A percentile compares a stretch with the other conserved stretches of the same genome.
phyloP scores from a whole-genome alignment of 345 rosid genomes.

The Syzygium aqueum region DNA sequence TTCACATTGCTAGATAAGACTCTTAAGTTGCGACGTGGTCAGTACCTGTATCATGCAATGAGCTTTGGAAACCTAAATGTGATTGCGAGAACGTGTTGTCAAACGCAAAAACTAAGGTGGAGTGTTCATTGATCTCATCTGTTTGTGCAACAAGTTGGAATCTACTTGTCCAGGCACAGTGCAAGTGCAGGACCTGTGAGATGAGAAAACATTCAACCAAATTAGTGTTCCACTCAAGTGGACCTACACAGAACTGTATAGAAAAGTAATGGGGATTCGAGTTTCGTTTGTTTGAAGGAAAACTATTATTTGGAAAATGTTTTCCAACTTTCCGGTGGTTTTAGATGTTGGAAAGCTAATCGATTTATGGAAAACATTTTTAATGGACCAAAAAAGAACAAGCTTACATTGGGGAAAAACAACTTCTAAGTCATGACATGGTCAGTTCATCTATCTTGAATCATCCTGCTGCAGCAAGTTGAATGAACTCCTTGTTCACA shows the following conservation, averaged over 20 bases:
- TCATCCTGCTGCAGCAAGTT: not conserved
- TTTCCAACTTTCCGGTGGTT: not conserved
- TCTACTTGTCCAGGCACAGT: not conserved
- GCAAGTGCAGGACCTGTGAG: not conserved
- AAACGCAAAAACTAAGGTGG: not conserved
- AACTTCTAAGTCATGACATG: no score
- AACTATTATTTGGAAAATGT: not conserved
- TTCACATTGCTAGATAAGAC: not conserved
- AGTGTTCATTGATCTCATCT: no score
- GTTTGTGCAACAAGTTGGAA: not conserved
- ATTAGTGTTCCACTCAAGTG: not conserved
- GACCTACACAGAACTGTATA: not conserved
- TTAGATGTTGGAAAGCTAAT: no score
- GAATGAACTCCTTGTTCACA: not conserved
- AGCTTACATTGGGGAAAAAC: not conserved
- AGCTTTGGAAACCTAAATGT: not conserved
- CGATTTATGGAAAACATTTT: not conserved
- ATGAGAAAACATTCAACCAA: not conserved
- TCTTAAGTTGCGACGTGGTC: not conserved
- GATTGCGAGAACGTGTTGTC: not conserved
- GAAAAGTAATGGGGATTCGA: not conserved
- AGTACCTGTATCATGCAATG: not conserved
- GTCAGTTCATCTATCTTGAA: not conserved
- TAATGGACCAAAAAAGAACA: not conserved
- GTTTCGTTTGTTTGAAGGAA: not conserved